phyloP scores from a whole-genome alignment of 1,284 basidiomycete genomes.

The Tilletia setariae region DNA sequence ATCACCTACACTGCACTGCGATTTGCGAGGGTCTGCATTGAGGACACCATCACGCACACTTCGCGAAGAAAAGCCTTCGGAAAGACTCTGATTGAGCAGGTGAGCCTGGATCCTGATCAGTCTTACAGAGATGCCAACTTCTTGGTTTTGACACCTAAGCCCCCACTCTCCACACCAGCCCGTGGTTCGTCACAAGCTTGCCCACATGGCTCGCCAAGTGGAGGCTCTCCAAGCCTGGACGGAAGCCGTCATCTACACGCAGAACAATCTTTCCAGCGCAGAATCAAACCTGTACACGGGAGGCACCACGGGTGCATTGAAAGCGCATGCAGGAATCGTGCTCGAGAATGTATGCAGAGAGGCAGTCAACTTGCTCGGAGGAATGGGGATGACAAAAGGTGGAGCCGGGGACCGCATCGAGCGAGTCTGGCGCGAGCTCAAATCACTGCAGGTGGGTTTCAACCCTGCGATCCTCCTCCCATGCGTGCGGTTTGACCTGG shows the following conservation, averaged over 20 bases:
- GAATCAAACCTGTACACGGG: slow-evolving; percentile 38
- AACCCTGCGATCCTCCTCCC: background rate
- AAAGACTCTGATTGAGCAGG: slow-evolving; percentile 38
- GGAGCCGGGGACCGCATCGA: slow-evolving; percentile 45
- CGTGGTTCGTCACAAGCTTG: slow-evolving; percentile 46
- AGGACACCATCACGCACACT: slow-evolving; percentile 37
- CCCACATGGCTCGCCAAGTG: slow-evolving; percentile 43
- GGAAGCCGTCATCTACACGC: slow-evolving; percentile 38
- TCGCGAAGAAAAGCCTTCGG: slow-evolving; percentile 40
- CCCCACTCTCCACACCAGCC: slow-evolving; percentile 20
- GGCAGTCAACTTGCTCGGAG: slow-evolving; percentile 37
- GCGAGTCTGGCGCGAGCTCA: slow-evolving; percentile 40
- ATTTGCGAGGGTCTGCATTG: slow-evolving; percentile 35
- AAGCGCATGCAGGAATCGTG: slow-evolving; percentile 46
- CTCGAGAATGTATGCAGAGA: slow-evolving; percentile 37
- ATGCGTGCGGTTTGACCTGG: too few species aligned
- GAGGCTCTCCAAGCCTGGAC: slow-evolving; percentile 44
- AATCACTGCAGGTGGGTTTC: slow-evolving; percentile 14
- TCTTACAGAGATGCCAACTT: background rate
- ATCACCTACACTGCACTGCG: slow-evolving; percentile 39
- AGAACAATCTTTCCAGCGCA: slow-evolving; percentile 29
- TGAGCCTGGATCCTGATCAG: background rate
- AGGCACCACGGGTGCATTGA: slow-evolving; percentile 39
- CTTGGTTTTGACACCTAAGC: background rate
- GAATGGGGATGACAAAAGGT: slow-evolving; percentile 42